Percentiles rank a stretch among this genome's conserved stretches.
phyloP scores from a whole-genome alignment of 495 filamentous ascomycete genomes.

The Penicillium argentinense region DNA sequence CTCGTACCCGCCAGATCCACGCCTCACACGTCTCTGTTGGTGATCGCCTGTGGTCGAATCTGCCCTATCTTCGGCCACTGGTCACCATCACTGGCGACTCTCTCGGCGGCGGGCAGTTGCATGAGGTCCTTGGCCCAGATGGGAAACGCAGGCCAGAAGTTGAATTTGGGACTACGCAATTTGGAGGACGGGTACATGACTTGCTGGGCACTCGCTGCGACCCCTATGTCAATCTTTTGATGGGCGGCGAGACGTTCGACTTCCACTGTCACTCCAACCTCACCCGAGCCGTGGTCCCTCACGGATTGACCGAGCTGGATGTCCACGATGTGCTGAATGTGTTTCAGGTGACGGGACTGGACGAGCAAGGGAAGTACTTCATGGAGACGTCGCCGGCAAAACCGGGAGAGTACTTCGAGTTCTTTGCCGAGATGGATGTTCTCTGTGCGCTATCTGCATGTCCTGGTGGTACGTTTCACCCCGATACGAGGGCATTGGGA shows the following conservation, averaged over 20 bases:
- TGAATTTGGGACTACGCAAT: constrained; percentile 43
- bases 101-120: constrained; percentile 56
- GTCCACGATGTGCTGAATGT: constrained; percentile 81
- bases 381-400: constrained; percentile 74
- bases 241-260: constrained; percentile 68
- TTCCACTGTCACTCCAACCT: constrained; percentile 84
- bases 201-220: constrained; percentile 76
- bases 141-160: constrained; percentile 35
- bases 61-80: constrained; percentile 74
- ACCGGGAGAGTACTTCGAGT: constrained; percentile 67
- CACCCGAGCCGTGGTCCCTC: constrained; percentile 65
- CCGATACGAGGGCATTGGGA: constrained; percentile 1
- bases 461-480: constrained; percentile 44
- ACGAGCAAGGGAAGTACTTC: constrained; percentile 70
- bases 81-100: constrained; percentile 70
- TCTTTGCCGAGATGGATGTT: constrained; percentile 74
- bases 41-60: constrained; percentile 73
- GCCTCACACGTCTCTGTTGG: constrained; percentile 66
- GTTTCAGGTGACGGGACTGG: constrained; percentile 76
- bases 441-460: constrained; percentile 70
- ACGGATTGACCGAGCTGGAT: constrained; percentile 67
- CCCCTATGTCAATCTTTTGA: constrained; percentile 70
- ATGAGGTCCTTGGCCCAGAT: constrained; percentile 40
- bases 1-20: constrained; percentile 74
- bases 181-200: constrained; percentile 64